Evolutionary conservation across 805 yeast genomes (phyloP), one percentile per base, ranked within the genome.

Genomic region (Kluyveromyces aestuarii): DNA sequence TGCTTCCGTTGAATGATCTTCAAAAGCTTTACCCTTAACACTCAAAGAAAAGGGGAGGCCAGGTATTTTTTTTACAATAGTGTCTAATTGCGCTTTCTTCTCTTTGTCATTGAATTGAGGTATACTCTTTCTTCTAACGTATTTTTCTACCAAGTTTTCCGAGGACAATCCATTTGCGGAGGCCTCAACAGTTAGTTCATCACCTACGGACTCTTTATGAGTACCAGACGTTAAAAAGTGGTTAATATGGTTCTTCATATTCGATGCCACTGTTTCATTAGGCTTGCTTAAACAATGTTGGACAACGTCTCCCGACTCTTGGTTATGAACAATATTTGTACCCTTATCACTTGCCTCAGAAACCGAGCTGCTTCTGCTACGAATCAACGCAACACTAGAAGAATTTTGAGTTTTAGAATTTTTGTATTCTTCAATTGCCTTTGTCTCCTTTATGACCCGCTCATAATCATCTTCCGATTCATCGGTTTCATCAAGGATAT

Each of bases 391-490:
- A 37, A 9, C 2, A 37, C n/a, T 10, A 8, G 35, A 30, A n/a
- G 40, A 37, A 6, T 40, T 50, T 41, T 19, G 57, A 44, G 43
- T 48, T 48, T 42, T 56, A 0, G 85, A 83, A 38, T 57, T 56
- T 50, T 65, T 63, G 30, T 80, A 58, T 5, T 67, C 67, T 47
- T 71, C 69, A 38, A 62, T 59, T 35, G 66, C 71, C 39, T 62
- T 63, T 11, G 68, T 52, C 27, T 66, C 59, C 11, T 54, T 50
- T 14, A 59, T 11, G 16, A 52, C 55, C 11, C 59, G 62, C 17
- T 59, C 61, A 19, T 58, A 60, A 19, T 50, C 56, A 18, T 53
- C 52, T 9, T 53, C 56, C 14, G 46, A 60, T 33, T 56, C 52
- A 19, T 38, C 42, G 6, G 46, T 50, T 18, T 52, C 54, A 18